Evolutionary conservation across 1,139 yeast genomes (phyloP).

Genomic region (Yamadazyma sp.): DNA sequence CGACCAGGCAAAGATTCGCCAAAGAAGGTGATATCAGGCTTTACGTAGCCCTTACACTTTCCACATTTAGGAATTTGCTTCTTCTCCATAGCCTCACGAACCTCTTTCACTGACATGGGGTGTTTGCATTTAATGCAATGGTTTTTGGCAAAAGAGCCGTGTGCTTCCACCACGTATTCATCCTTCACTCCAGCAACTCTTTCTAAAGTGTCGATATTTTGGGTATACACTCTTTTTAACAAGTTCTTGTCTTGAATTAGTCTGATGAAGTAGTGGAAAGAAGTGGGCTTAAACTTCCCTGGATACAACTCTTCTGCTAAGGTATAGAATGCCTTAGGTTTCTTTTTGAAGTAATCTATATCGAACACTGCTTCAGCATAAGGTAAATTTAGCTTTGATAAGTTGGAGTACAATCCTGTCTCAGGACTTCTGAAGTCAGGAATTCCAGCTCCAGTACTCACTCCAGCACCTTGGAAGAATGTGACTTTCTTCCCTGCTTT

Average conservation of each 20-base stretch:
- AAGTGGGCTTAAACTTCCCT: conserved; percentile 80
- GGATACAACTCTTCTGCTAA: conserved; percentile 86
- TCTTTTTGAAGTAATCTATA: conserved; percentile 69
- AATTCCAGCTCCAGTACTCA: conserved; percentile 88
- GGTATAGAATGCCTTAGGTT: conserved; percentile 82
- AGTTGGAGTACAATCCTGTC: conserved; percentile 85
- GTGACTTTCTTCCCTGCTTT: conserved; percentile 33
- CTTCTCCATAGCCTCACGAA: conserved; percentile 46
- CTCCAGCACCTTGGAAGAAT: conserved; percentile 85
- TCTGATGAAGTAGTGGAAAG: conserved; percentile 71
- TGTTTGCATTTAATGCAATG: conserved; percentile 76
- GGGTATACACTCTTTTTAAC: conserved; percentile 77
- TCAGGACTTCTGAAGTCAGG: conserved; percentile 93
- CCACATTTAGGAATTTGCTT: conserved; percentile 51
- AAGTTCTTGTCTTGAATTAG: conserved; percentile 62
- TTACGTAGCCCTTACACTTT: conserved; percentile 71
- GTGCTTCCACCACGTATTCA: conserved; percentile 79
- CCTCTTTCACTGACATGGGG: conserved; percentile 51
- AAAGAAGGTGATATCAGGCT: conserved; percentile 91
- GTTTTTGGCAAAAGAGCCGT: conserved; percentile 85
- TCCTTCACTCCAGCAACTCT: conserved; percentile 74
- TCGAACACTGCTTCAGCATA: conserved; percentile 96
- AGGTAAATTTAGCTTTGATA: conserved; percentile 73
- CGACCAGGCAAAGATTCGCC: conserved; percentile 79
- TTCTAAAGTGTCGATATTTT: conserved; percentile 90